phyloP scores from a whole-genome alignment of 2,329 filamentous ascomycete species.

The Paecilomyces formosus region DNA sequence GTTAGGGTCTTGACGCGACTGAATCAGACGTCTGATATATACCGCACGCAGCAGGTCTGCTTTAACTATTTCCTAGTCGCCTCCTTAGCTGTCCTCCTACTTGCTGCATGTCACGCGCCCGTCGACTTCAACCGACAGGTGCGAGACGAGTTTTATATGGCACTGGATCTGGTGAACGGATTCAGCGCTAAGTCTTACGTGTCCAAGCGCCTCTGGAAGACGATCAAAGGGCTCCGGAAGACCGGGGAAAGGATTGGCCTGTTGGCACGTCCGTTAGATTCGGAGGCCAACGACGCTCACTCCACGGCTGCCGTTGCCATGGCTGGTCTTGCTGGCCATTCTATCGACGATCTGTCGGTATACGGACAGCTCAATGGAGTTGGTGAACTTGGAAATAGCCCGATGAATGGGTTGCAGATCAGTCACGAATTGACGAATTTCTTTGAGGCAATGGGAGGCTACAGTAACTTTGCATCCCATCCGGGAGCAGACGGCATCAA shows the following conservation, averaged over 20 bases:
- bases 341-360: constrained; percentile 50
- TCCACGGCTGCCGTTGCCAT: constrained; percentile 58
- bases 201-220: constrained; percentile 57
- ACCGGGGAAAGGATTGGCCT: constrained; percentile 56
- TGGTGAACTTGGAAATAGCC: constrained; percentile 44
- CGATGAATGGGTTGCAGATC: constrained; percentile 53
- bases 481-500: constrained; percentile 29
- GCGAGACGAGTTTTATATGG: constrained; percentile 62
- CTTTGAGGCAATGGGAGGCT: constrained; percentile 56
- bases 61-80: constrained; percentile 63
- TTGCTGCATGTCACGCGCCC: constrained; percentile 58
- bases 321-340: constrained; percentile 57
- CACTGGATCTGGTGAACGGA: constrained; percentile 55
- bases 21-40: constrained; percentile 57
- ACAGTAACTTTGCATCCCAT: constrained; percentile 29
- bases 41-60: constrained; percentile 54
- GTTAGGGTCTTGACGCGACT: constrained; percentile 54
- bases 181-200: constrained; percentile 56
- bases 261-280: constrained; percentile 27
- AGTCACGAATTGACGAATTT: constrained; percentile 54
- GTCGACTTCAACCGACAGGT: constrained; percentile 52
- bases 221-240: constrained; percentile 56
- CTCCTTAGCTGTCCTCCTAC: constrained; percentile 56
- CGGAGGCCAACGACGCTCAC: constrained; percentile 47
- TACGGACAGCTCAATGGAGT: constrained; percentile 34